phyloP scores from a whole-genome alignment of 2,329 filamentous ascomycete genomes.

The Ascochyta lentis region DNA sequence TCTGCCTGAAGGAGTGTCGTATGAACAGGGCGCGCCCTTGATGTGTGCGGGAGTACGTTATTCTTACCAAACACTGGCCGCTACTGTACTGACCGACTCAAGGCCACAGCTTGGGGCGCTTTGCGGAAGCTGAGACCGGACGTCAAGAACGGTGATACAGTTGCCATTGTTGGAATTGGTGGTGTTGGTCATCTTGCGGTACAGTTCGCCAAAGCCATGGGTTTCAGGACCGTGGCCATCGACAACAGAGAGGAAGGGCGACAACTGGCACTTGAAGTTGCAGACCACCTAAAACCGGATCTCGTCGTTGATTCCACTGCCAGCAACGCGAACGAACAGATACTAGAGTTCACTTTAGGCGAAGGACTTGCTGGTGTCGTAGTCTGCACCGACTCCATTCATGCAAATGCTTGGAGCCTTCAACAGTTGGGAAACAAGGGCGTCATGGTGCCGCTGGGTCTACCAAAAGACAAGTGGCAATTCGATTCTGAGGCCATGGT shows the following conservation, averaged over 20 bases:
- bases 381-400: slow-evolving; percentile 34
- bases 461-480: slow-evolving; percentile 34
- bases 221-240: slow-evolving; percentile 31
- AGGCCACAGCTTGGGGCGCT: slow-evolving; percentile 39
- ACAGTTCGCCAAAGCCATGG: slow-evolving; percentile 65
- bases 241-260: slow-evolving; percentile 34
- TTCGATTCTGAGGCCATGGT: slow-evolving; percentile 36
- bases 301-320: slow-evolving; percentile 25
- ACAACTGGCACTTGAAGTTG: slow-evolving; percentile 26
- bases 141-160: slow-evolving; percentile 68
- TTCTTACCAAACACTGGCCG: background rate
- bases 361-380: slow-evolving; percentile 36
- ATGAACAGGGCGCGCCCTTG: slow-evolving; percentile 42
- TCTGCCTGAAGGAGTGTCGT: slow-evolving; percentile 30
- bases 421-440: slow-evolving; percentile 32
- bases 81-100: background rate
- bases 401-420: slow-evolving; percentile 34
- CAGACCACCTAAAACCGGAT: slow-evolving; percentile 27
- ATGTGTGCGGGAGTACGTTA: slow-evolving; percentile 45
- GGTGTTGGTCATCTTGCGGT: slow-evolving; percentile 79
- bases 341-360: slow-evolving; percentile 24
- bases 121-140: slow-evolving; percentile 29
- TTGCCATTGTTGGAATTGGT: slow-evolving; percentile 83
- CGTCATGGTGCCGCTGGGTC: slow-evolving; percentile 32
- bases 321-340: slow-evolving; percentile 21